These are phyloP conservation scores for Mycena albidolilacea DNA, from an alignment of 768 basidiomycete genomes.

Conservation along the genomic window DNA sequence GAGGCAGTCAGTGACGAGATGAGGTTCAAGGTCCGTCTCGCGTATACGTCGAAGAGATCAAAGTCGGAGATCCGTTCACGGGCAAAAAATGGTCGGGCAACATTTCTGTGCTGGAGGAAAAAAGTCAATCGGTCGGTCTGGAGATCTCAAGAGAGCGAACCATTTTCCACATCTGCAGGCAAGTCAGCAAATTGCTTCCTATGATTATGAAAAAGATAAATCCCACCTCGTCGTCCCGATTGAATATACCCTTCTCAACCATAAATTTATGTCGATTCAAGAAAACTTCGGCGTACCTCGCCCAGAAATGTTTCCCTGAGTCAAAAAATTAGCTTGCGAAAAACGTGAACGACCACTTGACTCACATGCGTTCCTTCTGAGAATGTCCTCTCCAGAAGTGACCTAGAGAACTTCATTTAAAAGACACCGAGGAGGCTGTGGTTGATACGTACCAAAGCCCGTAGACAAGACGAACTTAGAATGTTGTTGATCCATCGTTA, in stretches of 20 bases:
- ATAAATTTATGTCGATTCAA: background rate
- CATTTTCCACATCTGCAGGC: conserved; percentile 72
- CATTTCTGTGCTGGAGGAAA: conserved; percentile 68
- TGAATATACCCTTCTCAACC: conserved; percentile 73
- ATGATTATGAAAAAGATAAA: background rate
- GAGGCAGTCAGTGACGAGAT: conserved; percentile 58
- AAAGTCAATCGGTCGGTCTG: background rate
- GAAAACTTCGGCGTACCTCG: conserved; percentile 30
- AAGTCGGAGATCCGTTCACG: conserved; percentile 81
- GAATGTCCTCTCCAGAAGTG: conserved; percentile 77
- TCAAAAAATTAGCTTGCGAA: conserved; percentile 18
- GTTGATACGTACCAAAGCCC: conserved; percentile 59
- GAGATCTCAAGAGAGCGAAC: conserved; percentile 51
- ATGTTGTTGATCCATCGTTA: conserved; percentile 83
- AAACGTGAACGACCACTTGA: conserved; percentile 12
- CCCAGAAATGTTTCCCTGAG: conserved; percentile 76
- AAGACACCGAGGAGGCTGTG: background rate
- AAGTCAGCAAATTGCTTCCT: conserved; percentile 19
- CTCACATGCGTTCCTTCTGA: conserved; percentile 79
- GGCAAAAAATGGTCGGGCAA: conserved; percentile 82
- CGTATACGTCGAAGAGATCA: conserved; percentile 74
- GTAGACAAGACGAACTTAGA: conserved; percentile 75
- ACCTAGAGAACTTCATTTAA: conserved; percentile 28
- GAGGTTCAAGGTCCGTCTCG: conserved; percentile 62
- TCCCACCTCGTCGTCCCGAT: conserved; percentile 78